Conservation (phyloP, 208 protist genomes). For the Trichomonas vaginalis region DNA sequence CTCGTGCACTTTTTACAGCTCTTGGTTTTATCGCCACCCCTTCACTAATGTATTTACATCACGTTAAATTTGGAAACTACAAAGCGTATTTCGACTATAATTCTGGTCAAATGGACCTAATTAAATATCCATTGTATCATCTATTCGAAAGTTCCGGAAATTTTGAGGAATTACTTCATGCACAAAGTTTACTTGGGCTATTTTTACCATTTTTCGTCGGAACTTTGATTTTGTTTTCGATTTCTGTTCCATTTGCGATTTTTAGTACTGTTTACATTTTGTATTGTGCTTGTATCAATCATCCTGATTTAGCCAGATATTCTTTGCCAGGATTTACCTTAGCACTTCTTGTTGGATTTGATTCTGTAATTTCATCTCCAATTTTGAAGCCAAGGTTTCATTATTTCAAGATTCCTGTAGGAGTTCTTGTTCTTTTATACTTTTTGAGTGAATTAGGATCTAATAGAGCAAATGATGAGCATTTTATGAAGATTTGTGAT, state of each 20-base stretch:
- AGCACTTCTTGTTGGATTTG: not conserved
- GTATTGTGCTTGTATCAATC: not conserved
- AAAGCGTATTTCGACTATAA: not conserved
- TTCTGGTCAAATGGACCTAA: not conserved
- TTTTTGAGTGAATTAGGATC: not conserved
- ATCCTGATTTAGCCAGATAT: not conserved
- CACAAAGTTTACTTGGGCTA: not conserved
- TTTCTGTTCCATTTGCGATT: not conserved
- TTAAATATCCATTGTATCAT: not conserved
- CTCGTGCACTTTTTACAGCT: not conserved
- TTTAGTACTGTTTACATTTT: not conserved
- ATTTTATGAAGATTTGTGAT: not conserved
- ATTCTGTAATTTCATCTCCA: not conserved
- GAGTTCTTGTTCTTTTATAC: not conserved
- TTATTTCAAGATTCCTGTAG: not conserved
- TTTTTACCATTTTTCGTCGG: not conserved
- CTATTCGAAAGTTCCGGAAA: not conserved
- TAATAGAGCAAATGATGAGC: not conserved
- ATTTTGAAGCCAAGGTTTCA: not conserved
- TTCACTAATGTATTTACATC: not conserved
- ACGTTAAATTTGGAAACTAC: not conserved
- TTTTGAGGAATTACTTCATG: not conserved
- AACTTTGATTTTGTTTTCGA: not conserved
- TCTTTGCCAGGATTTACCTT: not conserved
- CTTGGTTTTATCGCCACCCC: not conserved